Percentiles rank a stretch among this genome's conserved stretches.
phyloP scores from a whole-genome alignment of 2,329 filamentous ascomycete species.

The Botrytis cinerea region DNA sequence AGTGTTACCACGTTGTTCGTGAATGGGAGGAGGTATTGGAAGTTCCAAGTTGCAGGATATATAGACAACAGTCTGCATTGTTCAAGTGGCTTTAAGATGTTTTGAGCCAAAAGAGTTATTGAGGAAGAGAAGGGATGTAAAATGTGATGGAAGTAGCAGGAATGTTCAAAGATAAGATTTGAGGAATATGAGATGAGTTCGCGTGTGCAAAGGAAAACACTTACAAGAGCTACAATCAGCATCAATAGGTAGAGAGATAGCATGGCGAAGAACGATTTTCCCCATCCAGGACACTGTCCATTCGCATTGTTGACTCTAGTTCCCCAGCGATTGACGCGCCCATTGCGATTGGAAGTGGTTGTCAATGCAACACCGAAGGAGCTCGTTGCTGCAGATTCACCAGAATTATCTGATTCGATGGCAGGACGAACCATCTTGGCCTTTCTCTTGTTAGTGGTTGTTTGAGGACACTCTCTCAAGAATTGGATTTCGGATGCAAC shows the following conservation, averaged over 20 bases:
- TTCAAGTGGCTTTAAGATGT: neutral
- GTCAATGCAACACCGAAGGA: neutral
- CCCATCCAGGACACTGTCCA: neutral
- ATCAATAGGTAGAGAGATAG: neutral
- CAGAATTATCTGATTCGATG: neutral
- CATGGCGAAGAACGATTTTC: neutral
- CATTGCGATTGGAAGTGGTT: conserved; percentile 6
- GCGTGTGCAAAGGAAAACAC: neutral
- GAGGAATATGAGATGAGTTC: neutral
- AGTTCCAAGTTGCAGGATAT: neutral
- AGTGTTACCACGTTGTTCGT: neutral
- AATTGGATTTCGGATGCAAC: neutral
- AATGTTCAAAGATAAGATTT: neutral
- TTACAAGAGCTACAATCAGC: conserved; percentile 14
- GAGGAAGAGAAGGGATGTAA: neutral
- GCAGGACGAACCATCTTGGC: neutral
- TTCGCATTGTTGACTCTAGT: too few relatives aligned
- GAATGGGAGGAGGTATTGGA: neutral
- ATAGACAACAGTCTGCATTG: neutral
- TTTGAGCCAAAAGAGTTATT: neutral
- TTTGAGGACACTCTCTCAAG: neutral
- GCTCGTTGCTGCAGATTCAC: neutral
- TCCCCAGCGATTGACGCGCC: neutral
- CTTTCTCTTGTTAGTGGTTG: neutral
- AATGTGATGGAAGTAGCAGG: neutral